These are phyloP conservation scores for Parathielavia appendiculata DNA, from an alignment of 495 filamentous ascomycete genomes.

Conservation along the genomic window DNA sequence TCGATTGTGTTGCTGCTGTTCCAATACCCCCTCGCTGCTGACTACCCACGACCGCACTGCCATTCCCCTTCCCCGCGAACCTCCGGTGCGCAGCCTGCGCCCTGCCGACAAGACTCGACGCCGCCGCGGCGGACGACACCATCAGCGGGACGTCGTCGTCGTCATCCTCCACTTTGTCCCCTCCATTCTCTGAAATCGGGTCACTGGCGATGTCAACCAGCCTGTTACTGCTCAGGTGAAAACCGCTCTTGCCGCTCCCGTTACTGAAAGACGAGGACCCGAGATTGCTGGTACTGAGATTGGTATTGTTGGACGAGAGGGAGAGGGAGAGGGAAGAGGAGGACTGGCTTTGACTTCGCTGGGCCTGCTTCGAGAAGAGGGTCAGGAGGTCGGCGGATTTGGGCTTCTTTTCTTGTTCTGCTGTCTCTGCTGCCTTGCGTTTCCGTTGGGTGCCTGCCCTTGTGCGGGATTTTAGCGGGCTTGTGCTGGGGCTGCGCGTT, in stretches of 20 bases:
- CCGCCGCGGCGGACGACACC: constrained; percentile 23
- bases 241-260: neutral
- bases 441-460: constrained; percentile 22
- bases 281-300: neutral
- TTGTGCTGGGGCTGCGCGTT: constrained; percentile 43
- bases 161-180: constrained; percentile 28
- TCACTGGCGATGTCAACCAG: constrained; percentile 48
- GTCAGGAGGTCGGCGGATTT: constrained; percentile 46
- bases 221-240: neutral
- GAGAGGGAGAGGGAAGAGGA: too few species aligned
- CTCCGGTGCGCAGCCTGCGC: constrained; percentile 41
- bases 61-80: constrained; percentile 25
- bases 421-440: constrained; percentile 31
- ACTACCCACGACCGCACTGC: neutral
- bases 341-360: constrained; percentile 26
- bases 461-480: constrained; percentile 42
- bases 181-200: constrained; percentile 36
- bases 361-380: constrained; percentile 51
- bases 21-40: neutral
- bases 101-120: constrained; percentile 40
- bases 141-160: constrained; percentile 43
- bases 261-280: neutral
- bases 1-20: neutral
- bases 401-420: constrained; percentile 39
- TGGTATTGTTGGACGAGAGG: neutral